These are phyloP conservation scores for Lagenidium sp. DNA, from an alignment of 352 stramenopile species.

Conservation along the genomic window DNA sequence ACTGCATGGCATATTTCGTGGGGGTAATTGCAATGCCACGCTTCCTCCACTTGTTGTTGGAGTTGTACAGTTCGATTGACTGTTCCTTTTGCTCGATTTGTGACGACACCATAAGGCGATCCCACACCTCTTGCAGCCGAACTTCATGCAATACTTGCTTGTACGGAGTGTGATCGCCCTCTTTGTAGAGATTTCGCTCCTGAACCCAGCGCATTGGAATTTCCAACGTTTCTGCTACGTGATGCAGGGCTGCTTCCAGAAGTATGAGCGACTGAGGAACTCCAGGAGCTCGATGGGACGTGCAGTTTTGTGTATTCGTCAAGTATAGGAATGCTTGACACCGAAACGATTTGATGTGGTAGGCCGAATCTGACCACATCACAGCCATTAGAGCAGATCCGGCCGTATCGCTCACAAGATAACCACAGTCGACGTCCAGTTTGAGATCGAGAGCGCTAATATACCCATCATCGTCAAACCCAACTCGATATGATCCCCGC, in stretches of 20 bases:
- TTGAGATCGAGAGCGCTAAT: slow-evolving; percentile 19
- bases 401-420: slow-evolving; percentile 14
- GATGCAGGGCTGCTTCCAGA: slow-evolving; percentile 26
- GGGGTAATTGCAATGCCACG: slow-evolving; percentile 47
- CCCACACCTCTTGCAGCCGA: slow-evolving; percentile 26
- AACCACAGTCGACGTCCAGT: slow-evolving; percentile 16
- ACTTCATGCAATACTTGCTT: slow-evolving; percentile 23
- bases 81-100: slow-evolving; percentile 18
- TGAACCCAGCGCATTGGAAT: slow-evolving; percentile 25
- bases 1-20: slow-evolving; percentile 48
- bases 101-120: slow-evolving; percentile 16
- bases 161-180: slow-evolving; percentile 18
- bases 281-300: slow-evolving; percentile 27
- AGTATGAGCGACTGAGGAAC: slow-evolving; percentile 28
- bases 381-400: slow-evolving; percentile 24
- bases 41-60: slow-evolving; percentile 40
- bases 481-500: slow-evolving; percentile 21
- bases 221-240: slow-evolving; percentile 18
- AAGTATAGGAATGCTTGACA: slow-evolving; percentile 25
- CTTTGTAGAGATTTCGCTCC: slow-evolving; percentile 26
- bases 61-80: slow-evolving; percentile 25
- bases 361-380: slow-evolving; percentile 31
- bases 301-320: slow-evolving; percentile 40
- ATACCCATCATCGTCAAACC: slow-evolving; percentile 23
- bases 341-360: slow-evolving; percentile 19